Conservation (phyloP, 129 eudicot genomes). For the Flaveria brownii region DNA sequence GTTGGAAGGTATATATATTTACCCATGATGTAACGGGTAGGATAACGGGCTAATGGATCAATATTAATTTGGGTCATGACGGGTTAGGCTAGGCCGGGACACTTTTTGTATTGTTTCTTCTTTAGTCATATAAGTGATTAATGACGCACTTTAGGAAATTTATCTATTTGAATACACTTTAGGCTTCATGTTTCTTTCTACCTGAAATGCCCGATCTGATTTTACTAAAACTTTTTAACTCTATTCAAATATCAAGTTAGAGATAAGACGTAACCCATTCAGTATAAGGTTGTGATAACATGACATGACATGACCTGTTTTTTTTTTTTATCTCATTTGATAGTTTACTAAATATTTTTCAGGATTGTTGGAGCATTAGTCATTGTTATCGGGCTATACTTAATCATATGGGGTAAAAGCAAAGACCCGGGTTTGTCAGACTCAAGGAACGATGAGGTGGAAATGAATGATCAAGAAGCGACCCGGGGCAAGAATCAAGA, state of each 20-base stretch:
- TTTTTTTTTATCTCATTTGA: background rate
- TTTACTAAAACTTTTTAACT: too few relatives aligned
- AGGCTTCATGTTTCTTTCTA: too few relatives aligned
- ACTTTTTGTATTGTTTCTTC: background rate
- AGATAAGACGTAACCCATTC: too few relatives aligned
- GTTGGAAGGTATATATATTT: conserved; percentile 44
- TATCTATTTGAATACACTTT: too few relatives aligned
- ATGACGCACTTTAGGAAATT: too few relatives aligned
- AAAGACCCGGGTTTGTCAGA: conserved; percentile 42
- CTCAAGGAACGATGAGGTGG: conserved; percentile 26
- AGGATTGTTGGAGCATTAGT: conserved; percentile 47
- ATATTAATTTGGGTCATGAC: background rate
- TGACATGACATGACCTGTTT: background rate
- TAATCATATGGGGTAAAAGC: conserved; percentile 61
- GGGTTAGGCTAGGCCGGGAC: background rate
- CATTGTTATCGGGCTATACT: conserved; percentile 48
- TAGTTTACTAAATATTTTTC: background rate
- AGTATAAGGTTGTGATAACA: too few relatives aligned
- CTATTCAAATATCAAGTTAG: too few relatives aligned
- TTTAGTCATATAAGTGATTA: background rate
- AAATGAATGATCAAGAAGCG: conserved; percentile 16
- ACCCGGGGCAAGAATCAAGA: background rate
- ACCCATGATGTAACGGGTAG: background rate
- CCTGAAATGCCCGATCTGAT: too few relatives aligned
- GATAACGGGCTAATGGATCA: background rate